Evolutionary conservation across 1,139 yeast genomes (phyloP), one percentile per base, ranked within the genome.

Genomic region (Petasospora rhodanensis): DNA sequence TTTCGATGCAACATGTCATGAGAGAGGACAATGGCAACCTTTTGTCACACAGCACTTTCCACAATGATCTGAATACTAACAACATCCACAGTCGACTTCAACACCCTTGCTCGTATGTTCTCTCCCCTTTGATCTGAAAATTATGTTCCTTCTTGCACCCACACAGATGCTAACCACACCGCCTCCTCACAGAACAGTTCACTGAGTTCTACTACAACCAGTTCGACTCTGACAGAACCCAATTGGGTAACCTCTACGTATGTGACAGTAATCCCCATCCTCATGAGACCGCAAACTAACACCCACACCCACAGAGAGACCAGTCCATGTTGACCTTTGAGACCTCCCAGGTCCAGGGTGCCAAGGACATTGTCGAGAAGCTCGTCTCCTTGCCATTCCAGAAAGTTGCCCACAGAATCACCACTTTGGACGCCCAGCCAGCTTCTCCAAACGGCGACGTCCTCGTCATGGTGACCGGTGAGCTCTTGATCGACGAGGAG

Each of bases 291-390:
- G 4, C n/a, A 14, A 5, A 29, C 34, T 26, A 20, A 26, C 31
- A 7, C 12, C 10, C 7, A 13, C 10, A 8, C n/a, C n/a, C 12
- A 14, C 38, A 70, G 75, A 82, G 98, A 61, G 95, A 85, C 41
- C 89, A 83, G 59, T 87, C 97, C 19, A 93, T 93, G 99, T 72
- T 93, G 64, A 91, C 98, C 29, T 91, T 91, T 55, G 98, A 93
- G 67, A 80, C 89, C 38, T 70, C 91, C 40, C 96, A 89, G 69
- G 72, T 84, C 50, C 98, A 91, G 69, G 98, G 99, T 47, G 85
- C 94, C 42, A 79, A 81, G 65, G 82, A 71, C 53, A 91, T 91
- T 55, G 87, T 89, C 46, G 97, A 89, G 66, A 91, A 91, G 63
- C 75, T 91, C 51, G 76, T 74, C 26, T 73, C 86, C 20, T 73